Conservation (phyloP, 169 alveolate genomes). For the Pseudocohnilembus persalinus region DNA sequence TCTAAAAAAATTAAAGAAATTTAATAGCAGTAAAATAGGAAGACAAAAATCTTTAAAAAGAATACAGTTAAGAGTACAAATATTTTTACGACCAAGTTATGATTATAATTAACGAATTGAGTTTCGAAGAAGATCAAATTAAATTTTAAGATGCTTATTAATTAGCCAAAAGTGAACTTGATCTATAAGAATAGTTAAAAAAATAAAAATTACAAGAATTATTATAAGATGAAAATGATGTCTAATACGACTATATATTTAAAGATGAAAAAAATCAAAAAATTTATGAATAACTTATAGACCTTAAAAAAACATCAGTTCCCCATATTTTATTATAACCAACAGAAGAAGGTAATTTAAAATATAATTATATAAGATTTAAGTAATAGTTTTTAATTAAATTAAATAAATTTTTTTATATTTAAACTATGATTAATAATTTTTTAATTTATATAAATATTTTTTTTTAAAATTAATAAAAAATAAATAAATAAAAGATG, state of each 20-base stretch:
- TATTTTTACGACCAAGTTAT: too few species aligned
- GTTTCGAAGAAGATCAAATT: neutral
- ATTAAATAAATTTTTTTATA: too few species aligned
- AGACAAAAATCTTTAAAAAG: neutral
- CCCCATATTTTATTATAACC: neutral
- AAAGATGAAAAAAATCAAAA: neutral
- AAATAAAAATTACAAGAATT: neutral
- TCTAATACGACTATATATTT: too few species aligned
- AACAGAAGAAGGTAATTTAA: neutral
- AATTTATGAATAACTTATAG: neutral
- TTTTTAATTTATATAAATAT: too few species aligned
- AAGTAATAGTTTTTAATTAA: too few species aligned
- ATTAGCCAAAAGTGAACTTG: neutral
- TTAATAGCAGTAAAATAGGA: neutral
- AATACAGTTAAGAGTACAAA: neutral
- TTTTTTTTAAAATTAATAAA: too few species aligned
- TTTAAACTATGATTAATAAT: too few species aligned
- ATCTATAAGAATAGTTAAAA: neutral
- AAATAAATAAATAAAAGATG: too few species aligned
- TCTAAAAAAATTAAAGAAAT: too few species aligned
- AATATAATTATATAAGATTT: too few species aligned
- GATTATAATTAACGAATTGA: neutral
- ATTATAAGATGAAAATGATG: neutral
- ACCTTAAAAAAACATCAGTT: neutral
- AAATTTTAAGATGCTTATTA: neutral